phyloP scores from a whole-genome alignment of 2,329 filamentous ascomycete genomes.

The Cercospora sojina region DNA sequence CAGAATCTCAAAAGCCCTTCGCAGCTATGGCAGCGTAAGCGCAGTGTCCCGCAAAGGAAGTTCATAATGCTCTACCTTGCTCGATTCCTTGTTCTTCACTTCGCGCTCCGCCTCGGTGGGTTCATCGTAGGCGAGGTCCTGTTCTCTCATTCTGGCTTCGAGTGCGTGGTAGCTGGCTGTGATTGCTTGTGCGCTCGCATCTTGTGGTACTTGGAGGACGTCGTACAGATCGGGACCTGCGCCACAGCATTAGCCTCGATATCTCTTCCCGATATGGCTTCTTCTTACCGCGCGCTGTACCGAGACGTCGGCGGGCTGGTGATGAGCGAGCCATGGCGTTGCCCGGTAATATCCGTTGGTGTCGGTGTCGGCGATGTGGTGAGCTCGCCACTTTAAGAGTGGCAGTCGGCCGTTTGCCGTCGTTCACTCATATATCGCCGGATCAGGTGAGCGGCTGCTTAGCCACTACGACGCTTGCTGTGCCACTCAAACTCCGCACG shows the following conservation, averaged over 20 bases:
- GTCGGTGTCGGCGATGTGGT: neutral
- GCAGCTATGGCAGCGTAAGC: neutral
- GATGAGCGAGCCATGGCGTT: neutral
- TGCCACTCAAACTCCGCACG: neutral
- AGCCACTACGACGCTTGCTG: neutral
- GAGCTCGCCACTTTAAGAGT: neutral
- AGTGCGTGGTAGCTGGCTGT: neutral
- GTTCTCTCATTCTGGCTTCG: neutral
- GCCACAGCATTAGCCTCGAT: neutral
- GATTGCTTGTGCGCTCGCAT: conserved; percentile 3
- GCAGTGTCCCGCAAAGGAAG: neutral
- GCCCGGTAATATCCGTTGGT: neutral
- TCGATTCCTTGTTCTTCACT: neutral
- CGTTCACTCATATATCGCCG: neutral
- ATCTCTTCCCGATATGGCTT: neutral
- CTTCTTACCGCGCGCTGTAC: neutral
- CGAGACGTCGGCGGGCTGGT: neutral
- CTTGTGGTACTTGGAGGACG: conserved; percentile 9
- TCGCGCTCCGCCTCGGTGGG: neutral
- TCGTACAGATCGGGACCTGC: conserved; percentile 3
- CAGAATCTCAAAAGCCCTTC: neutral
- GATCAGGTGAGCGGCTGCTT: neutral
- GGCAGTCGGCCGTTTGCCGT: neutral
- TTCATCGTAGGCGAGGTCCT: conserved; percentile 11
- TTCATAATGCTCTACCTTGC: neutral